Base-by-base conservation (phyloP, 768 basidiomycete genomes). In the Lepiota venenata region DNA sequence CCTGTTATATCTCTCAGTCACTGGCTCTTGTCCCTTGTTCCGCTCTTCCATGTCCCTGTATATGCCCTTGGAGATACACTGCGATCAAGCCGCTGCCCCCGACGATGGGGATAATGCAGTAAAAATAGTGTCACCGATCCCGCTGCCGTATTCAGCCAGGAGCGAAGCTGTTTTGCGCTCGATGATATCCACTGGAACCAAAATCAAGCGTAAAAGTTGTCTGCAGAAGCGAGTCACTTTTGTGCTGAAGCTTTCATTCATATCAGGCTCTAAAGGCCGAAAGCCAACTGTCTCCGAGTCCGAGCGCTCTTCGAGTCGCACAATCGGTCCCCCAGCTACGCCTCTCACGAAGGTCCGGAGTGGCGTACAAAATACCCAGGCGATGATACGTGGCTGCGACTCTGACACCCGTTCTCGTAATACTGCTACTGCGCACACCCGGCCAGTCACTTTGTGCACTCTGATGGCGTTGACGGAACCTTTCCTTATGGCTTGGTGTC, bases 381-480 rank as follows among this genome's bases (percentile, higher is more conserved):
- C 15, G 12, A 43, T 25, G 29, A 20, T 14, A 36, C 18, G 29
- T 16, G 11, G 15, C 44, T 25, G 27, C 49, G 14, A 38, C 14
- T 14, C 40, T 10, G 39, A 18, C 38, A 12, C 8, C 27, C 29
- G 40, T 32, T 32, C 32, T 32, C 32, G 56, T 59, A 39, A 50
- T 61, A n/a, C 27, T 15, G 37, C 46, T 61, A n/a, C 27, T 15
- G 37, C 46, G 2, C 18, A 15, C 18, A 58, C 67, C 51, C 63
- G 70, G 21, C 68, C 71, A 2, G 64, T 72, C 38, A 66, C 73
- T 9, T 69, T 74, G 0, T 66, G 71, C 29, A 75, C 74, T 4
- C 58, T 77, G 12, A 74, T 76, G 3, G 74, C 74, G 15, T 65
- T 76, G 59, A 74, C 74, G 1, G 76, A 77, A 41, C 74, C 74